Conservation (phyloP, 441 rosid genomes). For the Aquilaria agallochum region DNA sequence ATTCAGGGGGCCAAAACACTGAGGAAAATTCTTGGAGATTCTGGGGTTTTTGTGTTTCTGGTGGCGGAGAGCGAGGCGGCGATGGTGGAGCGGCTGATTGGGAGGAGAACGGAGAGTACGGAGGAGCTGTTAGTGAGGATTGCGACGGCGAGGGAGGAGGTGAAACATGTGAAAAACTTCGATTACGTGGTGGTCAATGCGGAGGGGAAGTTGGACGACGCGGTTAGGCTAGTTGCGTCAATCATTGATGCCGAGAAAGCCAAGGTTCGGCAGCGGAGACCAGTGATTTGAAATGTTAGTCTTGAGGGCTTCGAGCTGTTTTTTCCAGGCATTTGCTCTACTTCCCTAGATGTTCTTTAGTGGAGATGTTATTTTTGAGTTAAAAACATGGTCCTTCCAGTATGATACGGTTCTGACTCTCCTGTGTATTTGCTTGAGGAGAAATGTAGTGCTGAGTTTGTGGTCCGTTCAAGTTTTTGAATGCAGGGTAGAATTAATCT, state of each 20-base stretch:
- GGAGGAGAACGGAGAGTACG: constrained; percentile 75
- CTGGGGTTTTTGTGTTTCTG: constrained; percentile 75
- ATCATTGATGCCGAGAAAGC: constrained; percentile 95
- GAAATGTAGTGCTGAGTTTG: too few relatives aligned
- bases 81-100: constrained; percentile 81
- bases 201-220: constrained; percentile 67
- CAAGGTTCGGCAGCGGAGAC: constrained; percentile 60
- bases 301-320: constrained; percentile 2
- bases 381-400: neutral
- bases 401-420: too few relatives aligned
- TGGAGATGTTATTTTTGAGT: constrained; percentile 4
- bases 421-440: too few relatives aligned
- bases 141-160: constrained; percentile 81
- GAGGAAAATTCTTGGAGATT: constrained; percentile 50
- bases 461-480: too few relatives aligned
- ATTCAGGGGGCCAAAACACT: constrained; percentile 84
- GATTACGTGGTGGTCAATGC: constrained; percentile 88
- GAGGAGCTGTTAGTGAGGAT: constrained; percentile 78
- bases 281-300: constrained; percentile 40
- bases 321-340: constrained; percentile 13
- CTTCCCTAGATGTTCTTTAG: neutral
- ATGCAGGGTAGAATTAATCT: too few relatives aligned
- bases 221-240: constrained; percentile 62
- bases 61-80: constrained; percentile 85
- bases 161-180: constrained; percentile 56